Conservation (phyloP, 2,329 filamentous ascomycete species). For the Xylariaceae sp. region DNA sequence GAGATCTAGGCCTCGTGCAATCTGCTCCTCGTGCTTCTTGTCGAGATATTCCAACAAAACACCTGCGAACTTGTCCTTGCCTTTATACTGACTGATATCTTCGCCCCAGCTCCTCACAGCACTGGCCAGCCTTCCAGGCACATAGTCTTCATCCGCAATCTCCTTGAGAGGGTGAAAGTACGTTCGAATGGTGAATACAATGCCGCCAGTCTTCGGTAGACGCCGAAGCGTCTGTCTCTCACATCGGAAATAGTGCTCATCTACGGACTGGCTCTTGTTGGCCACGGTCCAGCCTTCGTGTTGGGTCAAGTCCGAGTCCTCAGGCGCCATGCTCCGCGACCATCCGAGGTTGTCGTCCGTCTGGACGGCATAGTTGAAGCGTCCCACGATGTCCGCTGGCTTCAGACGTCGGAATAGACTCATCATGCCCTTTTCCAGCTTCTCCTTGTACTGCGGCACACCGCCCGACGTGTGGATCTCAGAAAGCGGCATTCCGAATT, state of each 20-base stretch:
- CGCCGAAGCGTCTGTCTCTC: constrained; percentile 67
- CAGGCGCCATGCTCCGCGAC: constrained; percentile 68
- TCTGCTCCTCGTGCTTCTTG: constrained; percentile 65
- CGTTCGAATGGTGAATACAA: constrained; percentile 73
- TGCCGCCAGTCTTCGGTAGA: constrained; percentile 51
- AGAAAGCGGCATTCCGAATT: constrained; percentile 71
- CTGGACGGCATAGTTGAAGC: constrained; percentile 86
- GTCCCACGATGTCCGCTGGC: constrained; percentile 56
- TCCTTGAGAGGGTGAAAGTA: constrained; percentile 70
- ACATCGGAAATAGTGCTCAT: constrained; percentile 71
- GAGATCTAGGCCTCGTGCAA: constrained; percentile 60
- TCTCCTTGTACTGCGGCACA: constrained; percentile 44
- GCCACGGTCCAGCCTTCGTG: constrained; percentile 68
- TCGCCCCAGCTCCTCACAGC: constrained; percentile 77
- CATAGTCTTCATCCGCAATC: constrained; percentile 65
- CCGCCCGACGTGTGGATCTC: constrained; percentile 75
- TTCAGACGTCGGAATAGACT: constrained; percentile 67
- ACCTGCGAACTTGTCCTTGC: constrained; percentile 65
- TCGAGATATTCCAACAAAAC: constrained; percentile 75
- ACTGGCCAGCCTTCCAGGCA: constrained; percentile 71
- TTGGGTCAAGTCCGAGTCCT: constrained; percentile 49
- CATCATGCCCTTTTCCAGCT: constrained; percentile 34
- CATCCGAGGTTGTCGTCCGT: constrained; percentile 73
- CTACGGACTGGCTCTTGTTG: constrained; percentile 65
- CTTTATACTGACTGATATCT: constrained; percentile 73